A percentile compares a stretch with the other conserved stretches of the same genome.
Evolutionary conservation across 2,329 filamentous ascomycete genomes (phyloP).

Genomic region (Exophiala oligosperma): DNA sequence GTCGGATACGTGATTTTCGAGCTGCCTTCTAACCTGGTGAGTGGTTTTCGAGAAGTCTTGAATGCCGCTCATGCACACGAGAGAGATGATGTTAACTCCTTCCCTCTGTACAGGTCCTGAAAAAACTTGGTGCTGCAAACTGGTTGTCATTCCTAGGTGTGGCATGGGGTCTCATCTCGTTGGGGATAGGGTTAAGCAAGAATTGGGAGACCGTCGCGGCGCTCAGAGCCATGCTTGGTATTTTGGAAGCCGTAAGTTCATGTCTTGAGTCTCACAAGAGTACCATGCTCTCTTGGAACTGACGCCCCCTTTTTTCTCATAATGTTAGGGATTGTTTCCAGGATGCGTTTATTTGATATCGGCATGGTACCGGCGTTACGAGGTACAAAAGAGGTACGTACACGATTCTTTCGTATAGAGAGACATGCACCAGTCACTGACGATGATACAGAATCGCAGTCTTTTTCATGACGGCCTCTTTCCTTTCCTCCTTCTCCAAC

Average conservation of each 20-base stretch:
- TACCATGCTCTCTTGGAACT: too few relatives aligned
- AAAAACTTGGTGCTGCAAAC: constrained; percentile 25
- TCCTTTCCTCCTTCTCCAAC: constrained; percentile 29
- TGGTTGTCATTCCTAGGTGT: constrained; percentile 13
- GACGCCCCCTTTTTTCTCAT: constrained; percentile 13
- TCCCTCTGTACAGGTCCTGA: constrained; percentile 33
- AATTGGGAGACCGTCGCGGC: constrained; percentile 28
- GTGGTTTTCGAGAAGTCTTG: too few relatives aligned
- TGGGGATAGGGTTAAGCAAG: constrained; percentile 35
- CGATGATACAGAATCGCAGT: constrained; percentile 29
- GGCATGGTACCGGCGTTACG: constrained; percentile 53
- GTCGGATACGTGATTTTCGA: constrained; percentile 68
- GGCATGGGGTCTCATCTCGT: constrained; percentile 34
- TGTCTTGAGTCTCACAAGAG: constrained; percentile 15
- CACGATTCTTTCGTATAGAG: background rate
- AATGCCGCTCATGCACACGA: too few relatives aligned
- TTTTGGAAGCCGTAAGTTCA: constrained; percentile 33
- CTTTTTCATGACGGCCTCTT: constrained; percentile 34
- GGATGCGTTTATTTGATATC: constrained; percentile 48
- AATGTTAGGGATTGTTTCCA: constrained; percentile 40
- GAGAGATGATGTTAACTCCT: too few relatives aligned
- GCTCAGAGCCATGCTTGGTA: constrained; percentile 32
- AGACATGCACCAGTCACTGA: background rate
- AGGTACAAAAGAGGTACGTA: constrained; percentile 37
- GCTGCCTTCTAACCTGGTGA: constrained; percentile 52